Conservation (phyloP, 2,329 filamentous ascomycete species). For the Diaporthe sp. region DNA sequence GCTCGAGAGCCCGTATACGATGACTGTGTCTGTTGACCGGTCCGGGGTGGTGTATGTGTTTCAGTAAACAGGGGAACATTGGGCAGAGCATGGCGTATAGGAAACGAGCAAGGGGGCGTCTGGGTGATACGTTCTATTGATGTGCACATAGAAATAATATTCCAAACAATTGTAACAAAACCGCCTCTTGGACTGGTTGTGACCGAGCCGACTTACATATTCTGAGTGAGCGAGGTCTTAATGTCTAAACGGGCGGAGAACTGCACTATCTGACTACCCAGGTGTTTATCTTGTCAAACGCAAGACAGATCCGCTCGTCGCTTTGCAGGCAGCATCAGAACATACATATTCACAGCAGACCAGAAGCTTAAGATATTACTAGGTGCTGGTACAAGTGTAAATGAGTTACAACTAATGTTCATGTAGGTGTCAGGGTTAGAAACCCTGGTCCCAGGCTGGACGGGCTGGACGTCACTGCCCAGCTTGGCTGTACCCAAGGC, state of each 20-base stretch:
- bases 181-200: neutral
- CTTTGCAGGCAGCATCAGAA: neutral
- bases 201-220: neutral
- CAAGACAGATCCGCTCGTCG: neutral
- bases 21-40: slow-evolving; percentile 91
- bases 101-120: neutral
- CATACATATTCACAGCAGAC: neutral
- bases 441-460: neutral
- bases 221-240: neutral
- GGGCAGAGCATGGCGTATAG: neutral
- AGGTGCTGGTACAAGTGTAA: neutral
- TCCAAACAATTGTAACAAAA: neutral
- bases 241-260: neutral
- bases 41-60: slow-evolving; percentile 91
- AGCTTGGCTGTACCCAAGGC: neutral
- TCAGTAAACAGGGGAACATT: slow-evolving; percentile 49
- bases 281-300: neutral
- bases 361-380: neutral
- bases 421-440: neutral
- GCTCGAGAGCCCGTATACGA: slow-evolving; percentile 88
- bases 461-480: slow-evolving; percentile 9
- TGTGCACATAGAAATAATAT: slow-evolving; percentile 1
- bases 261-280: neutral
- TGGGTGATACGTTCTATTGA: neutral
- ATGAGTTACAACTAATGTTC: neutral